Evolutionary conservation across 495 filamentous ascomycete species (phyloP).

Genomic region (Parathielavia appendiculata): DNA sequence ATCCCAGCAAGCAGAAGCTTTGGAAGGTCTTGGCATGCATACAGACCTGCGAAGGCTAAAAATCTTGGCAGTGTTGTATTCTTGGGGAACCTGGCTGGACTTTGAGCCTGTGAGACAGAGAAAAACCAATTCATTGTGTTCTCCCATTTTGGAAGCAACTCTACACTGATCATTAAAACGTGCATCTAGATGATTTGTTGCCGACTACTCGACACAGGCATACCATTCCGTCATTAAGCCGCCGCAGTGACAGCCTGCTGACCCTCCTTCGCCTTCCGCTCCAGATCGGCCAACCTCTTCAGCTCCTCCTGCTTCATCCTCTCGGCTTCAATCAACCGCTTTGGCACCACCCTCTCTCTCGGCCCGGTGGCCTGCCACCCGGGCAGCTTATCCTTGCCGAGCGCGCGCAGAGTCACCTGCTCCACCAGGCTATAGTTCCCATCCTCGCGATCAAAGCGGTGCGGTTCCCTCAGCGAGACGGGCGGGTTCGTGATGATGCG

Average conservation of each 20-base stretch:
- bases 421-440: constrained; percentile 63
- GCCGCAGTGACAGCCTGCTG: constrained; percentile 11
- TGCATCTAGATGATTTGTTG: background rate
- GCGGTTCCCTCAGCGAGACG: constrained; percentile 57
- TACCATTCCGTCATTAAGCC: background rate
- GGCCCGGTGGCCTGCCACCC: constrained; percentile 59
- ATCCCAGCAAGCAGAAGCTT: background rate
- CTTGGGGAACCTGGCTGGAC: background rate
- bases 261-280: constrained; percentile 20
- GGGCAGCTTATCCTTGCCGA: constrained; percentile 53
- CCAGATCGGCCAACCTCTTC: constrained; percentile 35
- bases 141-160: background rate
- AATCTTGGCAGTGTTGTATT: background rate
- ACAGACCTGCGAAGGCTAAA: background rate
- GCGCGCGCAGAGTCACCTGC: constrained; percentile 54
- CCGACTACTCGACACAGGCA: background rate
- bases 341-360: constrained; percentile 43
- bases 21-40: background rate
- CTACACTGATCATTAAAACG: background rate
- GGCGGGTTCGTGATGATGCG: constrained; percentile 72
- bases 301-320: constrained; percentile 47
- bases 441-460: constrained; percentile 59
- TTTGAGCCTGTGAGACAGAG: too few species aligned
- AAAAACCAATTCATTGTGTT: too few species aligned
- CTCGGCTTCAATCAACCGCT: constrained; percentile 42